Evolutionary conservation across 108 stramenopile genomes (phyloP).

Genomic region (Mediolabrus comicus): DNA sequence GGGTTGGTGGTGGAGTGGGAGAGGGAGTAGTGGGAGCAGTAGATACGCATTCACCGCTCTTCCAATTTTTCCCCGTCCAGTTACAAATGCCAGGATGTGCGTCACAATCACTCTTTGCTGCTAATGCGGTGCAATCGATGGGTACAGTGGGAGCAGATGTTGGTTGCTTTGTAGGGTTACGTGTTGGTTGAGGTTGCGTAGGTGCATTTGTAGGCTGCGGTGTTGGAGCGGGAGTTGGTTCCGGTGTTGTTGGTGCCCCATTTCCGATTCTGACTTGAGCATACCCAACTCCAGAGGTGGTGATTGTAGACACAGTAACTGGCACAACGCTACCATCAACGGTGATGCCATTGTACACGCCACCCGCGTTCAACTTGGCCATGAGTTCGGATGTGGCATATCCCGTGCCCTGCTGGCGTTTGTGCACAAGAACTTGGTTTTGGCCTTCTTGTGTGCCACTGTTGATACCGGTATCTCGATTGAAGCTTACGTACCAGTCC

Average conservation of each 20-base stretch:
- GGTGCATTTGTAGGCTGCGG: background rate
- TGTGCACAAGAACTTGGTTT: constrained; percentile 50
- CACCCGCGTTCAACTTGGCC: too few relatives aligned
- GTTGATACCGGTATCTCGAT: constrained; percentile 46
- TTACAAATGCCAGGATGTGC: background rate
- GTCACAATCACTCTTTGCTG: background rate
- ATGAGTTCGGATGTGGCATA: too few relatives aligned
- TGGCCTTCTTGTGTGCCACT: constrained; percentile 32
- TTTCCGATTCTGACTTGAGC: too few relatives aligned
- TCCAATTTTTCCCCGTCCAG: background rate
- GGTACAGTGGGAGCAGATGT: background rate
- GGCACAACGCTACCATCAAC: too few relatives aligned
- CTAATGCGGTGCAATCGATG: background rate
- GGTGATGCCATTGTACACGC: too few relatives aligned
- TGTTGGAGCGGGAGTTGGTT: background rate
- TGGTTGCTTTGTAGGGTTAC: background rate
- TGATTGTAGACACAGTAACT: too few relatives aligned
- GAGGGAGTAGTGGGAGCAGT: too few relatives aligned
- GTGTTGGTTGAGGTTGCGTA: background rate
- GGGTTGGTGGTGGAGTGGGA: background rate
- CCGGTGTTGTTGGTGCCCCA: background rate
- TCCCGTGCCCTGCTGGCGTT: too few relatives aligned
- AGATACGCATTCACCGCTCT: background rate
- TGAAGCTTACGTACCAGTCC: constrained; percentile 45
- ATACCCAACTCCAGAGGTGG: too few relatives aligned